Base-by-base conservation (phyloP, 768 basidiomycete genomes). In the Rhodotorula babjevae region DNA sequence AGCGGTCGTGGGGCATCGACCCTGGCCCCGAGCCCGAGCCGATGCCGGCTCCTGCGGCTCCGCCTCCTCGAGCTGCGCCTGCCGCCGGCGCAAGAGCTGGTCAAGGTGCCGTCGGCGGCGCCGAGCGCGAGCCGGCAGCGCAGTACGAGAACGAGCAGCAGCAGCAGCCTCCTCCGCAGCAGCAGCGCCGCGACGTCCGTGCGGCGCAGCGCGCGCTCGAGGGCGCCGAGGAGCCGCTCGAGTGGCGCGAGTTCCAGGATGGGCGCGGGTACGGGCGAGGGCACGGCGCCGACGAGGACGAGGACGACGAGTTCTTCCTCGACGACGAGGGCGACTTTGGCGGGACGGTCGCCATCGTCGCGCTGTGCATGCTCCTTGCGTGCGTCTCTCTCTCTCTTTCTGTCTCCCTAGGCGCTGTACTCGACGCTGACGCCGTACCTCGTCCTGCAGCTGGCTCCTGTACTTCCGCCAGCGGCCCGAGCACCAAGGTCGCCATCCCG, bases 261-360 rank as follows among this genome's bases (percentile, higher is more conserved):
- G 18, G 85, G 88, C 58, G 86, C 86, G 64, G 67, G 59, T n/a
- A 60, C 29, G 61, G 44, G 21, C 53, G 50, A 2, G 29, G 69
- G 55, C 29, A 46, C 6, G 65, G 44, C 63, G 85, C 85, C 66
- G 90, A 90, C 40, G 85, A 85, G 67, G 90, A 90, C 42, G 86
- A 87, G 36, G 89, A 91, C 42, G 84, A 84, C 62, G 91, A 92
- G 69, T 87, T 87, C 73, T 88, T 88, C 15, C 88, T 90, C 0
- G 92, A 93, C 60, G 86, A 84, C n/a, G 87, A 86, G 2, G 87
- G 91, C 71, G 90, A 92, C 76, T 87, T 91, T 68, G 82, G 82
- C 46, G 93, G 94, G 83, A 94, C 90, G 36, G 85, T 91, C 82
- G 80, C 93, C 52, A 84, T 94, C 56, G 85, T 93, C 8, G 80